phyloP scores from a whole-genome alignment of 2,329 filamentous ascomycete species.

The Nigrograna mackinnonii region DNA sequence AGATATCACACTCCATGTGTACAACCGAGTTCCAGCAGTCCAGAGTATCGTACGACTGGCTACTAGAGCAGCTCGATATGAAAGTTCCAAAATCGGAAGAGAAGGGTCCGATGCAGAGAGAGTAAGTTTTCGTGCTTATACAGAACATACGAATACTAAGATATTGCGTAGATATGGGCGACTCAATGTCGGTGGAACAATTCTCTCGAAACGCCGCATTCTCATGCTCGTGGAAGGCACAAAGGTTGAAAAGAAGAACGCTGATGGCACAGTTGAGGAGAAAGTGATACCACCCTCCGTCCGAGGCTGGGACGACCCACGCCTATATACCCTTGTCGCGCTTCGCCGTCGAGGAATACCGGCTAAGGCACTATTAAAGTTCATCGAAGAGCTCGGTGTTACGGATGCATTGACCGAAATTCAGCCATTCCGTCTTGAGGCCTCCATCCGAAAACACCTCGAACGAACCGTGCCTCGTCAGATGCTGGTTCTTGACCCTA shows the following conservation, averaged over 20 bases:
- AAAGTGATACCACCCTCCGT: slow-evolving; percentile 60
- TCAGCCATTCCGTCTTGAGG: slow-evolving; percentile 80
- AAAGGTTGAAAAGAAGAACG: slow-evolving; percentile 47
- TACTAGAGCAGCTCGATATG: slow-evolving; percentile 79
- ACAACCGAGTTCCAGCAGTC: slow-evolving; percentile 90
- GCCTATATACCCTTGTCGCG: slow-evolving; percentile 84
- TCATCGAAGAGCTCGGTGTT: slow-evolving; percentile 89
- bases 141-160: background rate
- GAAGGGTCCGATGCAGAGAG: slow-evolving; percentile 80
- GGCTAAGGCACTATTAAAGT: slow-evolving; percentile 84
- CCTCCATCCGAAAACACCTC: slow-evolving; percentile 81
- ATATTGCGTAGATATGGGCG: slow-evolving; percentile 57
- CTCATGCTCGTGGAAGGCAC: slow-evolving; percentile 75
- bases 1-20: slow-evolving; percentile 88
- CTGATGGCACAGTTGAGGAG: slow-evolving; percentile 44
- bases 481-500: slow-evolving; percentile 85
- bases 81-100: slow-evolving; percentile 67
- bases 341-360: slow-evolving; percentile 84
- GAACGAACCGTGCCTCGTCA: slow-evolving; percentile 86
- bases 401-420: slow-evolving; percentile 82
- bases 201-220: slow-evolving; percentile 85
- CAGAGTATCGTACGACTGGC: slow-evolving; percentile 86
- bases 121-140: slow-evolving; percentile 56
- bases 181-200: slow-evolving; percentile 79
- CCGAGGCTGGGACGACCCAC: slow-evolving; percentile 87